Evolutionary conservation across 2,329 filamentous ascomycete genomes (phyloP), one percentile per base, ranked within the genome.

Genomic region (Trichoderma endophyticum): DNA sequence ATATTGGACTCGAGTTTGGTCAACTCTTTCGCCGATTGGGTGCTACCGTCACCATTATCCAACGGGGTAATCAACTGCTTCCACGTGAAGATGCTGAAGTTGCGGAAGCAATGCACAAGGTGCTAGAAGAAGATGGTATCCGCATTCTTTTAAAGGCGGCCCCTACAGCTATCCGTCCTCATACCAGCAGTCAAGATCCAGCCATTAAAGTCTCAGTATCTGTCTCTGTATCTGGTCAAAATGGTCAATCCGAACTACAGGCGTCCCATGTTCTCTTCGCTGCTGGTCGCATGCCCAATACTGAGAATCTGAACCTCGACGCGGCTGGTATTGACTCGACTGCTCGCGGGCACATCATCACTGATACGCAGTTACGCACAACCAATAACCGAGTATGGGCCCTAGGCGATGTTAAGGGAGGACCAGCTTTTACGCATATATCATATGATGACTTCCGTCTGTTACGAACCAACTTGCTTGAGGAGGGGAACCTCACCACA

Each of bases 401-500:
- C 1, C 75, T 88, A 2, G 86, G 87, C 39, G 86, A 88, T 73
- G 83, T 84, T 63, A 85, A 87, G 70, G 85, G 86, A 59, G 82
- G 83, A 0, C 84, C 86, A 7, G 85, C 85, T 15, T 88, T 88
- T 76, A 88, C 86, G 2, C 86, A 88, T 77, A 83, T 88, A 73
- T 86, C 84, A 4, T 88, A 87, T 78, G 86, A 88, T 77, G 86
- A 88, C 78, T 87, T 83, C 76, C 84, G 86, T 70, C 83, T 89
- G 76, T 75, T 88, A 60, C 80, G 82, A 28, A 78, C 80, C 72
- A 87, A 86, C 73, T 48, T 68, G 56, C 56, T 68, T 6, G 65
- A 60, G n/a, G 7, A 51, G 39, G 56, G 56, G 3, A 32, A n/a
- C 7, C 75, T 87, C 61, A 74, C 72, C 1, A 71, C 68, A 1